A percentile compares a stretch with the other conserved stretches of the same genome.
These are phyloP conservation scores for Fusarium humuli DNA, from an alignment of 2,329 filamentous ascomycete genomes.

Conservation along the genomic window DNA sequence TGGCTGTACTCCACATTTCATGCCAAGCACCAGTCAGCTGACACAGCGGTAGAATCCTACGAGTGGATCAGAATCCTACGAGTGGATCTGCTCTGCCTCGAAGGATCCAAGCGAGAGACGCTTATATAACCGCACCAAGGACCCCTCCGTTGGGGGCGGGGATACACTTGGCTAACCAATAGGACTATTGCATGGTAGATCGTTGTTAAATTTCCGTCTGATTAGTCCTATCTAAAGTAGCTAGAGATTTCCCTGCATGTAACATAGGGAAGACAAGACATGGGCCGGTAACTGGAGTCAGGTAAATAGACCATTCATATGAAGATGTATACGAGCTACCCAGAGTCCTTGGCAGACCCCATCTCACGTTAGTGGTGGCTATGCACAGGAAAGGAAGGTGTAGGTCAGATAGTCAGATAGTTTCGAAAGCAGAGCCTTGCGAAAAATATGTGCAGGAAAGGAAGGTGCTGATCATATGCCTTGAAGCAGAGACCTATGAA, in stretches of 20 bases:
- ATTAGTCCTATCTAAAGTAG: neutral
- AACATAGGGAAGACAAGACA: neutral
- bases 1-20: neutral
- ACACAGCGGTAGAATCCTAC: no score
- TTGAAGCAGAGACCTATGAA: neutral
- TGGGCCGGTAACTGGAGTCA: neutral
- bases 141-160: neutral
- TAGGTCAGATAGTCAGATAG: neutral
- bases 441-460: neutral
- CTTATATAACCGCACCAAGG: neutral
- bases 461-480: neutral
- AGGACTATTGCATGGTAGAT: neutral
- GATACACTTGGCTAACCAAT: neutral
- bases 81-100: neutral
- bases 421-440: neutral
- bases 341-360: neutral
- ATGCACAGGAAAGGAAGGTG: neutral
- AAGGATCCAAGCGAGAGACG: neutral
- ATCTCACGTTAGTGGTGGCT: neutral
- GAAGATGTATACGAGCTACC: neutral
- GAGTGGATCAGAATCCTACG: no score
- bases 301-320: neutral
- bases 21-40: neutral
- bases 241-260: neutral
- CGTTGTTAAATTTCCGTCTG: neutral